phyloP scores from a whole-genome alignment of 306 rosid genomes.

The Prinsepia uniflora region DNA sequence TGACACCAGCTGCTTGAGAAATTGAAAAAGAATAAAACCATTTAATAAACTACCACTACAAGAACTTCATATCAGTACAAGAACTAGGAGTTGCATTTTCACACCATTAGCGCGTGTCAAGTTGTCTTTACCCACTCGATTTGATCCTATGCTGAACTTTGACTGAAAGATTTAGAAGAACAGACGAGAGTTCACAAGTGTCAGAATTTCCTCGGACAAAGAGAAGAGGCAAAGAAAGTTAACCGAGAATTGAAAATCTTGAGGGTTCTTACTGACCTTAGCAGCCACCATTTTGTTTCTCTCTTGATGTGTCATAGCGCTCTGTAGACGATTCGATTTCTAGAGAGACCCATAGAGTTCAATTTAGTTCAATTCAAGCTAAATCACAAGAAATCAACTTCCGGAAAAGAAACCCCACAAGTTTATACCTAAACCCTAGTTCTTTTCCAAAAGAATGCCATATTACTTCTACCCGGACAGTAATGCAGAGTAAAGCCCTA shows the following conservation, averaged over 20 bases:
- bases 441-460: not conserved
- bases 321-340: slow-evolving; percentile 9
- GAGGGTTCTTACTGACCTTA: slow-evolving; percentile 19
- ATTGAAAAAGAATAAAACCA: not conserved
- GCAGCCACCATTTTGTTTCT: slow-evolving; percentile 25
- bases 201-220: not conserved
- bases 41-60: not conserved
- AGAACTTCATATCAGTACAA: slow-evolving; percentile 10
- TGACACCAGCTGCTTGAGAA: slow-evolving; percentile 32
- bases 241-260: not conserved
- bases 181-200: not conserved
- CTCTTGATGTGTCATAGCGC: not conserved
- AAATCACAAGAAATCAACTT: not conserved
- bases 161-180: slow-evolving; percentile 35
- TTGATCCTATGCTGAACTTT: slow-evolving; percentile 32
- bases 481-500: not conserved
- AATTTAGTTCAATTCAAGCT: not conserved
- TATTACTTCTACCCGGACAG: not conserved
- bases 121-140: slow-evolving; percentile 31
- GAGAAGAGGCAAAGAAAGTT: not conserved
- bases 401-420: not conserved
- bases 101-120: slow-evolving; percentile 39
- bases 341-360: not conserved
- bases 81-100: not conserved
- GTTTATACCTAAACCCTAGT: slow-evolving; percentile 3